These are phyloP conservation scores for Heliamphora pulchella DNA, from an alignment of 179 eudicot genomes.

Conservation along the genomic window DNA sequence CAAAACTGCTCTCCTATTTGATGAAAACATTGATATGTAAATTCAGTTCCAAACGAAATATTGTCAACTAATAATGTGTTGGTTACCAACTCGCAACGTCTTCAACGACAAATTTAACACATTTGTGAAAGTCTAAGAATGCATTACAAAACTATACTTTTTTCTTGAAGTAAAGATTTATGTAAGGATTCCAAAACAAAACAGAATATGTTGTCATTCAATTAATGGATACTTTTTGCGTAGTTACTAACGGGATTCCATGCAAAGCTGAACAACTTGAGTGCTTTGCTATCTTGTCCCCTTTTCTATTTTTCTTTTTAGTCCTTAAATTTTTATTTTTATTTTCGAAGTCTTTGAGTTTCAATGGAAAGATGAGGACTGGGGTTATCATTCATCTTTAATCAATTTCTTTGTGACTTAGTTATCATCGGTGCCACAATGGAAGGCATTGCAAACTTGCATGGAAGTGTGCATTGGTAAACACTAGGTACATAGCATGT, in stretches of 20 bases:
- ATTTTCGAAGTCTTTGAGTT: not conserved
- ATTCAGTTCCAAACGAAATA: not conserved
- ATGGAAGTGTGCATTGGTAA: no score
- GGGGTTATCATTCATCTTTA: not conserved
- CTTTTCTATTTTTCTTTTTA: not conserved
- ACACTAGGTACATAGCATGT: no score
- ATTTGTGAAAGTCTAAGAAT: not conserved
- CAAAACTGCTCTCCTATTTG: not conserved
- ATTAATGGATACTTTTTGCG: no score
- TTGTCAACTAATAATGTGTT: not conserved
- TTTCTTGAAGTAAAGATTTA: conserved; percentile 1
- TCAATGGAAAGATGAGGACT: not conserved
- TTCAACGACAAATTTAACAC: not conserved
- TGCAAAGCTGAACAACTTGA: not conserved
- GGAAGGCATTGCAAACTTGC: no score
- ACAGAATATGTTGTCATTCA: not conserved
- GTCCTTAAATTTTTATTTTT: no score
- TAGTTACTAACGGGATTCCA: not conserved
- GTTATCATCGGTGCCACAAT: no score
- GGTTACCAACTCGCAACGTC: not conserved
- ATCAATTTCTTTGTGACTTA: no score
- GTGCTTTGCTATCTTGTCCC: not conserved
- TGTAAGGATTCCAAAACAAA: not conserved
- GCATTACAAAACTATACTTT: not conserved
- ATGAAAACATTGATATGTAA: not conserved